Conservation (phyloP, 257 asterid genomes). For the Salvia miltiorrhiza region DNA sequence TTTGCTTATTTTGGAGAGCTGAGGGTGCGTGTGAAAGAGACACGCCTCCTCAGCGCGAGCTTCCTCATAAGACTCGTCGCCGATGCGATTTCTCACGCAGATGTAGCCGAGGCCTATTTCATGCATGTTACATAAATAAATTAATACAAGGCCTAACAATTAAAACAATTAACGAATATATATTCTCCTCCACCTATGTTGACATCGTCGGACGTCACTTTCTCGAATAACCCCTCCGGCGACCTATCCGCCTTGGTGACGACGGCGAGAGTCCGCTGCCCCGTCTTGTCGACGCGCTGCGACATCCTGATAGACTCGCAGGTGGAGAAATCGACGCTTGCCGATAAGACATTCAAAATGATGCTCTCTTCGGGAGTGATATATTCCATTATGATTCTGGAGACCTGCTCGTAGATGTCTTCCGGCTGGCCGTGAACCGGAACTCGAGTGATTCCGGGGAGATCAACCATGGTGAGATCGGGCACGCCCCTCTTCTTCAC, state of each 20-base stretch:
- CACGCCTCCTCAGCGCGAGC: too few relatives aligned
- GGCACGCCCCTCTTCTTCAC: slow-evolving; percentile 36
- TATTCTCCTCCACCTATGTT: slow-evolving; percentile 32
- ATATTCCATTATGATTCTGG: slow-evolving; percentile 23
- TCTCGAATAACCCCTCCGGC: slow-evolving; percentile 36
- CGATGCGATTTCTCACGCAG: too few relatives aligned
- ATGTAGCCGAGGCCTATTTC: slow-evolving; percentile 35
- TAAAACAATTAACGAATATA: too few relatives aligned
- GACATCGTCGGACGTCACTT: slow-evolving; percentile 30
- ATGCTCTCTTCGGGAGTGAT: slow-evolving; percentile 40
- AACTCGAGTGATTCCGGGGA: too few relatives aligned
- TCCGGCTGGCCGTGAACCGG: slow-evolving; percentile 41
- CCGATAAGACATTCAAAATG: slow-evolving; percentile 35
- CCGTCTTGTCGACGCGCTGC: slow-evolving; percentile 29
- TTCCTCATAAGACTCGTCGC: too few relatives aligned
- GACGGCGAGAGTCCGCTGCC: slow-evolving; percentile 43
- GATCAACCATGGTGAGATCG: slow-evolving; percentile 34
- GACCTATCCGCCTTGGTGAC: slow-evolving; percentile 37
- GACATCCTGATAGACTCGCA: slow-evolving; percentile 41
- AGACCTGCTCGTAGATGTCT: slow-evolving; percentile 40
- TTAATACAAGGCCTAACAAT: too few relatives aligned
- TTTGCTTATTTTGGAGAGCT: too few relatives aligned
- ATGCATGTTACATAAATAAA: too few relatives aligned
- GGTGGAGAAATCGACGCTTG: slow-evolving; percentile 30
- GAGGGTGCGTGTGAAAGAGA: too few relatives aligned